Evolutionary conservation across 1,284 basidiomycete genomes (phyloP), one percentile per base, ranked within the genome.

Genomic region (Cystobasidiaceae sp.): DNA sequence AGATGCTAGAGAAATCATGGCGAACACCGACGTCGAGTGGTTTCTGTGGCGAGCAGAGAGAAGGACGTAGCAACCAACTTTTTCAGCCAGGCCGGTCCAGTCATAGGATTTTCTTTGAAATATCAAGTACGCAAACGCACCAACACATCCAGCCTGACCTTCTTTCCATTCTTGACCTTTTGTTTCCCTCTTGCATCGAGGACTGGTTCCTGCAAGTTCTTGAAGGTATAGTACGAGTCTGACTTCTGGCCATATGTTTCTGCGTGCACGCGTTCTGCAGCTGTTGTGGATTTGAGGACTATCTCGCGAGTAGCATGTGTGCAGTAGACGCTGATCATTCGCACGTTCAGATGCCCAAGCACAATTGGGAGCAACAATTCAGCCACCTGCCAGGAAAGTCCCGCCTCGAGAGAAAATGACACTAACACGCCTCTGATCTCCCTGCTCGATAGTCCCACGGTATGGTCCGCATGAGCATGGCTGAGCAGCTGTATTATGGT

Each of bases 1-100:
- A 80, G 21, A 93, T 77, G 19, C 85, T 82, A 43, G 32, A 23
- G 17, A 71, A 41, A 13, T 33, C 33, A n/a, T 57, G 39, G 2
- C 69, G 64, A 1, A 43, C 39, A 30, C 71, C 67, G 23, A 66
- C 33, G 19, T 66, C 27, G 55, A 72, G 57, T 21, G 41, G 28
- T 45, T 65, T 48, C 71, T 71, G n/a, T n/a, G n/a, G 66, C 46
- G 15, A 39, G 30, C n/a, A 19, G 3, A 43, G 17, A 21, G n/a
- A n/a, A n/a, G n/a, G n/a, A n/a, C n/a, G 25, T 33, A 2, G 15
- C 21, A 25, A 28, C 25, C 8, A 30, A 15, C 30, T 21, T 51
- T 23, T 25, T 39, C 19, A 45, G n/a, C 21, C n/a, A 46, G 25
- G 17, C n/a, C n/a, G n/a, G n/a, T n/a, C n/a, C n/a, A n/a, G n/a